These are phyloP conservation scores for Amphicarpaea edgeworthii DNA, from an alignment of 306 rosid species.

Conservation along the genomic window DNA sequence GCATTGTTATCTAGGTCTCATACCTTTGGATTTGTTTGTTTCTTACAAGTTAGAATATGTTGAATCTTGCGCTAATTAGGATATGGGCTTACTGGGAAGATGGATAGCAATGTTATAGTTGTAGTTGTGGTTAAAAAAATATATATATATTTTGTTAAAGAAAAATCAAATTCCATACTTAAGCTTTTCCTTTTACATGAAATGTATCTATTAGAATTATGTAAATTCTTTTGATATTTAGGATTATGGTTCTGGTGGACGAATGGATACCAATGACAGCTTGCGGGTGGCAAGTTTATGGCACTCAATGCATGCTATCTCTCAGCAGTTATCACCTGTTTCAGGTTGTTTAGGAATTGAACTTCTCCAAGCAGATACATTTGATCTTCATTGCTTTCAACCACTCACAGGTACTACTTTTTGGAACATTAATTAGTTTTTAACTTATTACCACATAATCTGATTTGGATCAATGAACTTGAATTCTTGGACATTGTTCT, in stretches of 20 bases:
- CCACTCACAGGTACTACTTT: constrained; percentile 75
- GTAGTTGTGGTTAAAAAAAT: no score
- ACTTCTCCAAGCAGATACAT: constrained; percentile 91
- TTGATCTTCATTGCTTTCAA: constrained; percentile 96
- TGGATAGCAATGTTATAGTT: not conserved
- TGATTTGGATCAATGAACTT: constrained; percentile 27
- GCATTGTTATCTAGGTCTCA: no score
- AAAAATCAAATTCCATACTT: no score
- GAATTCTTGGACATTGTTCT: constrained; percentile 1
- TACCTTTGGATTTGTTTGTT: no score
- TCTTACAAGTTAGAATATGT: no score
- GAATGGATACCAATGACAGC: constrained; percentile 97
- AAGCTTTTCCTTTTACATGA: not conserved
- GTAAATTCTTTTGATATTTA: constrained; percentile 30
- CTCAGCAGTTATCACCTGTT: constrained; percentile 88
- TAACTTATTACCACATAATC: not conserved
- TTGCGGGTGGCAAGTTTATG: constrained; percentile 95
- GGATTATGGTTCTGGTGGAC: constrained; percentile 87
- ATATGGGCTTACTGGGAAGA: not conserved
- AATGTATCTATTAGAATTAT: constrained; percentile 9
- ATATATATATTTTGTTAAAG: no score
- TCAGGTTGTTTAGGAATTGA: constrained; percentile 83
- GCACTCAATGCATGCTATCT: constrained; percentile 99
- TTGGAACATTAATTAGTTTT: not conserved
- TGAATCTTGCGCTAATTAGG: constrained; percentile 5